Base-by-base conservation (phyloP, 352 stramenopile species). In the Globisporangium radiosum region DNA sequence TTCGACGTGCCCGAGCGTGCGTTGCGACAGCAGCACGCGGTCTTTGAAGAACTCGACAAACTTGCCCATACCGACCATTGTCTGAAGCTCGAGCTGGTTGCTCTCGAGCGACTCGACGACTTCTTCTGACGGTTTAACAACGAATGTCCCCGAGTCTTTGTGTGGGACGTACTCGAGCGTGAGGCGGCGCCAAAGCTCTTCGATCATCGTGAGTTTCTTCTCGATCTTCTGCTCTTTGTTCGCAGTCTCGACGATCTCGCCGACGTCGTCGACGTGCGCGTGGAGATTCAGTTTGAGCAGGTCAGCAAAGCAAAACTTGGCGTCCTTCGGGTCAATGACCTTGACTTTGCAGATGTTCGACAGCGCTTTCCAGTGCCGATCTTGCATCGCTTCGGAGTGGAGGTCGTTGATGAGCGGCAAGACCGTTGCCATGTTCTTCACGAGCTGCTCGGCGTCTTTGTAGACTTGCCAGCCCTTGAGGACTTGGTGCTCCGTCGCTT, bases 391-490 rank as follows among this genome's bases (percentile, higher is more conserved):
- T 57, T 97, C 85, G 1, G 89, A 97, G 72, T 98, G 94, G 42
- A 98, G 73, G 55, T 98, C 95, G 56, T 97, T 97, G 66, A 98
- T 96, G 13, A 98, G 69, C 7, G 86, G 85, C 7, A 95, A 52
- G 2, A 95, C 85, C 0, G 77, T 83, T 38, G 83, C 69, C 86
- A 94, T 94, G 59, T 95, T 93, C 66, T 94, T 95, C 15, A 92
- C 86, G 7, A 92, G 68, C 60, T 92, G 77, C 53, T 95, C 85
- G 0, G 79, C 87, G 55, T 95, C 86, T 52, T 93, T 92, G 71
- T 92, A 93, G 9, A 91, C 85, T 62, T 94, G 84, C 86, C 86
- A 95, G 9, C 75, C 69, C 62, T 95, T 95, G 61, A 94, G 90
- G 38, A 95, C 75, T 58, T 91, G 84, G 55, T 94, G 74, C 56